Base-by-base conservation (phyloP, 1,139 yeast genomes). In the Zygoascus hellenicus region DNA sequence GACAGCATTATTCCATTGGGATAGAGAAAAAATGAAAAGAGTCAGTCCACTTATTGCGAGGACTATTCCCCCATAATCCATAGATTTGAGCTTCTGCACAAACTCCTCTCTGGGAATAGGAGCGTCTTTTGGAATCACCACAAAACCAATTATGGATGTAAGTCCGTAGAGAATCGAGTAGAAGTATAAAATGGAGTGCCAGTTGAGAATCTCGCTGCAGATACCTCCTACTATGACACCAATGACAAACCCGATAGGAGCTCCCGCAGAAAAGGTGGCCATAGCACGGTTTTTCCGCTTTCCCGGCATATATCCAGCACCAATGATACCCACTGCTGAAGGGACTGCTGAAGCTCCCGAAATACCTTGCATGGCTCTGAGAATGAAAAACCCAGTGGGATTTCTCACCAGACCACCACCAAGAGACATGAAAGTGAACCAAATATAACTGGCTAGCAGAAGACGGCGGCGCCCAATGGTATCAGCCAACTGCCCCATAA, bases 191-290 rank as follows among this genome's bases (percentile, higher is more conserved):
- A 62, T 62, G 0, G 74, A 60, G 46, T 71, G 56, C 75, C 76
- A 72, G 39, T 59, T 59, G n/a, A 71, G 52, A 13, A 64, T 58
- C 44, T 66, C 59, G 13, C 61, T 52, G 51, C 73, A 69, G n/a
- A 72, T 65, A 47, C 76, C 77, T 9, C 75, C 75, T 31, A 65
- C 54, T 19, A 72, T 54, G 14, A 63, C 61, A 0, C 77, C 77
- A 22, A 57, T 49, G 1, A 71, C 68, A 43, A 66, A 68, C 11
- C 77, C 77, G 3, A 70, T 56, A 1, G 77, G 77, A 1, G 76
- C 75, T 2, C 77, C 76, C 0, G 72, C 71, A 5, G 73, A 62
- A 50, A 71, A 70, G 17, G 68, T 60, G 26, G 75, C 72, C 68
- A 72, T 59, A 11, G 61, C 75, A 53, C 65, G 56, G 51, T 72